Evolutionary conservation across 371 early-diverging fungal genomes (phyloP).

Genomic region (Actinomortierella wolfii): DNA sequence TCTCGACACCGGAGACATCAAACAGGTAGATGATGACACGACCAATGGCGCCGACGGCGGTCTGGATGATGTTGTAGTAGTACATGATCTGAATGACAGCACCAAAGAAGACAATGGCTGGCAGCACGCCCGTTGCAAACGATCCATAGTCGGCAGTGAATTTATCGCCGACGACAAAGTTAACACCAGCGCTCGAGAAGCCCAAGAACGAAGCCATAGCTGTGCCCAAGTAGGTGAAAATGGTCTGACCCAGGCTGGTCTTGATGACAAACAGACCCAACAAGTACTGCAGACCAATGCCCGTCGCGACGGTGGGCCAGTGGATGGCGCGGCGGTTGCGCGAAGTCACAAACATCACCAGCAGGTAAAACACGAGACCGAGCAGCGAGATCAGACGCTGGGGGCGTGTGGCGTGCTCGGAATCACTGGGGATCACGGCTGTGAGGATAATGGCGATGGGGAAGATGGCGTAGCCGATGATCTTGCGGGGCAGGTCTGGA

Average conservation of each 20-base stretch:
- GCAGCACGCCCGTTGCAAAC: constrained; percentile 78
- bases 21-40: constrained; percentile 69
- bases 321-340: constrained; percentile 66
- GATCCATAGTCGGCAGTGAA: constrained; percentile 46
- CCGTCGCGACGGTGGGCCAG: constrained; percentile 80
- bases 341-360: constrained; percentile 60
- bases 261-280: constrained; percentile 84
- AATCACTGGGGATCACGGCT: constrained; percentile 61
- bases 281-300: constrained; percentile 76
- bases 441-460: constrained; percentile 59
- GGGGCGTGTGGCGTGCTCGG: constrained; percentile 60
- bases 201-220: constrained; percentile 70
- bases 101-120: constrained; percentile 89
- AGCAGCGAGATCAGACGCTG: constrained; percentile 78
- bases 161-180: constrained; percentile 69
- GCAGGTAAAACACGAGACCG: constrained; percentile 71
- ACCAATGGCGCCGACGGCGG: constrained; percentile 73
- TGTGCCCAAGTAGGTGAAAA: constrained; percentile 76
- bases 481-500: constrained; percentile 21
- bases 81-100: constrained; percentile 86
- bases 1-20: constrained; percentile 85
- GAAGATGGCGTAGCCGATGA: constrained; percentile 45
- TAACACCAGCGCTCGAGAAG: constrained; percentile 67
- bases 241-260: constrained; percentile 74
- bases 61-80: constrained; percentile 86